Base-by-base conservation (phyloP, 345 rosid genomes). In the Populus deltoides region DNA sequence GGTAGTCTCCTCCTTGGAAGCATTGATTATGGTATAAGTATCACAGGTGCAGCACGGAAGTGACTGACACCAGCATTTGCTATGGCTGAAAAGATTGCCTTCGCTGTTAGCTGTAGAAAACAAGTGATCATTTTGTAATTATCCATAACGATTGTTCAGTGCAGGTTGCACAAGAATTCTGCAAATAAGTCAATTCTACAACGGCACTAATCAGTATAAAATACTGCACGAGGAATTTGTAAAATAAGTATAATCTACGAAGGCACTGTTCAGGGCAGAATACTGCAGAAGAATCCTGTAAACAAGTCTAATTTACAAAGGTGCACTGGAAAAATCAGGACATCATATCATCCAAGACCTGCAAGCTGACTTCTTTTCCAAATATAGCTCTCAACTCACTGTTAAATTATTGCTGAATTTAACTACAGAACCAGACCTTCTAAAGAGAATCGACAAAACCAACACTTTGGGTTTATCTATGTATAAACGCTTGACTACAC, bases 31-130 rank as follows among this genome's bases (percentile, higher is more conserved):
- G 71, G 90, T 61, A 87, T 94, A 71, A 94, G 97, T 36, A 96
- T 97, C 59, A 92, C 93, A 13, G 98, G 99, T 2, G 98, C 99
- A n/a, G 92, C 97, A 36, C 95, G 90, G 80, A 94, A 94, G 86
- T 94, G 93, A 12, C 89, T 92, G 71, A 92, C 97, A 1, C 90
- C 88, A 55, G 89, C 77, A 75, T 90, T 87, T 68, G 89, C 92
- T 78, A 93, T 96, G 73, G 90, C 93, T 8, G 90, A 89, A 82
- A 92, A 94, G 29, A 94, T 90, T 41, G 87, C 95, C 87, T 91
- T 90, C 0, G 97, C 97, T 36, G 95, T 81, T 39, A 94, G 97
- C 97, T 94, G 90, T 66, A 81, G 31, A 73, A 67, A 35, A 74
- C 69, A 39, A 33, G 36, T 6, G 38, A 47, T 63, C 33, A 31